These are phyloP conservation scores for Phyllosticta capitalensis DNA, from an alignment of 2,329 filamentous ascomycete species.

Conservation along the genomic window DNA sequence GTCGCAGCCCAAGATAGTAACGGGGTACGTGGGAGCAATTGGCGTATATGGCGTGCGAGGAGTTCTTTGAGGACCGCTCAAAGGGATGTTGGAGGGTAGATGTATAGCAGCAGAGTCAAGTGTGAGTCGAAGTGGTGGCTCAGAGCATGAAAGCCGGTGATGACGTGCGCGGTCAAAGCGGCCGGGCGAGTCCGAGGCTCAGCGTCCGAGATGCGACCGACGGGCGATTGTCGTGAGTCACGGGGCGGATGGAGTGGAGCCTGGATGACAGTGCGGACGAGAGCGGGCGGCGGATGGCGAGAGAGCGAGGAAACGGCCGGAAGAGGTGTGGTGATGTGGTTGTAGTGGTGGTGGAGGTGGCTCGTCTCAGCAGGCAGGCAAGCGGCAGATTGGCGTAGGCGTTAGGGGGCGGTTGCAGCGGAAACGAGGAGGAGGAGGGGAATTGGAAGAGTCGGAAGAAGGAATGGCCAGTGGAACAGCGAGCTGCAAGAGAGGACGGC, in stretches of 20 bases:
- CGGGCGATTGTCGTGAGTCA: constrained; percentile 17
- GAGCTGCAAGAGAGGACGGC: constrained; percentile 1
- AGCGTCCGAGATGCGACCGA: constrained; percentile 18
- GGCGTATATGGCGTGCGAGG: constrained; percentile 6
- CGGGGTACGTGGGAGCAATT: neutral
- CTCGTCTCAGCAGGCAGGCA: constrained; percentile 14
- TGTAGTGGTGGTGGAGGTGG: constrained; percentile 11
- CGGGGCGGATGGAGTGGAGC: constrained; percentile 17
- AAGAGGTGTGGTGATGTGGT: constrained; percentile 17
- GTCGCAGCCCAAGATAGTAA: neutral
- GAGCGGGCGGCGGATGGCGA: constrained; percentile 21
- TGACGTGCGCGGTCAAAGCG: neutral
- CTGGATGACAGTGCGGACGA: constrained; percentile 17
- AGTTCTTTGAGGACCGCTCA: constrained; percentile 8
- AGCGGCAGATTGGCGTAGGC: too few species aligned
- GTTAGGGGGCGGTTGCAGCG: constrained; percentile 19
- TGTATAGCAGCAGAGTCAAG: constrained; percentile 15
- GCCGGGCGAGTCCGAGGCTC: constrained; percentile 3
- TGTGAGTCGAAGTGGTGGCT: constrained; percentile 30
- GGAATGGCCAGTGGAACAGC: constrained; percentile 15
- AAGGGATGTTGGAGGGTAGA: constrained; percentile 13
- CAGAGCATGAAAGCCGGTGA: constrained; percentile 15
- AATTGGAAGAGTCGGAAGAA: constrained; percentile 16
- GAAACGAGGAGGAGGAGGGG: constrained; percentile 24
- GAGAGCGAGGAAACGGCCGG: constrained; percentile 16